These are phyloP conservation scores for Mycena chlorophos DNA, from an alignment of 768 basidiomycete species.

Conservation along the genomic window DNA sequence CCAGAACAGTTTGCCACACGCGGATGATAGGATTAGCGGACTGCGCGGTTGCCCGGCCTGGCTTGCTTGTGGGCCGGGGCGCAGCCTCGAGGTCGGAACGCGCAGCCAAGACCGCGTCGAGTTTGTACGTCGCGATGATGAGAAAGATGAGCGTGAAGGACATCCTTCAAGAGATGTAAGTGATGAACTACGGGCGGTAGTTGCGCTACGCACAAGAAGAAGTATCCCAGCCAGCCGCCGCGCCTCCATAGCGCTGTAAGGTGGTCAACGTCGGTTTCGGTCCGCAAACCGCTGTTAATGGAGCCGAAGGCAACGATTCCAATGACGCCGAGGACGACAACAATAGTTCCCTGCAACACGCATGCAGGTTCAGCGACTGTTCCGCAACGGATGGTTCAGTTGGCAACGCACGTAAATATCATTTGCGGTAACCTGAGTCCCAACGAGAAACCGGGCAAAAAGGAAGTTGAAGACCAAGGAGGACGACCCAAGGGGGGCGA, in stretches of 20 bases:
- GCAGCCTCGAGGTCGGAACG: constrained; percentile 68
- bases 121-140: constrained; percentile 66
- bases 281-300: constrained; percentile 76
- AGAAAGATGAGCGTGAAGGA: constrained; percentile 62
- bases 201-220: constrained; percentile 47
- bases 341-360: constrained; percentile 65
- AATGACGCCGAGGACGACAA: constrained; percentile 81
- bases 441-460: constrained; percentile 86
- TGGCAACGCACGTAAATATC: constrained; percentile 70
- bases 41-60: constrained; percentile 10
- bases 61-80: constrained; percentile 48
- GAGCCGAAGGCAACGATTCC: constrained; percentile 88
- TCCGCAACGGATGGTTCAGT: too few species aligned
- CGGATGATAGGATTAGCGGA: constrained; percentile 9
- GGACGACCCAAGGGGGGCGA: constrained; percentile 91
- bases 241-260: constrained; percentile 86
- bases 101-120: constrained; percentile 71
- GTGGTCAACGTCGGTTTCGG: constrained; percentile 70
- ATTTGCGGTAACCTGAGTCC: constrained; percentile 78
- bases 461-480: constrained; percentile 96
- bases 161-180: constrained; percentile 42
- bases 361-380: neutral
- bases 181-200: neutral
- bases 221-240: constrained; percentile 87
- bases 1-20: constrained; percentile 34